phyloP scores from a whole-genome alignment of 2,329 filamentous ascomycete genomes.

The Trichoderma citrinoviride region DNA sequence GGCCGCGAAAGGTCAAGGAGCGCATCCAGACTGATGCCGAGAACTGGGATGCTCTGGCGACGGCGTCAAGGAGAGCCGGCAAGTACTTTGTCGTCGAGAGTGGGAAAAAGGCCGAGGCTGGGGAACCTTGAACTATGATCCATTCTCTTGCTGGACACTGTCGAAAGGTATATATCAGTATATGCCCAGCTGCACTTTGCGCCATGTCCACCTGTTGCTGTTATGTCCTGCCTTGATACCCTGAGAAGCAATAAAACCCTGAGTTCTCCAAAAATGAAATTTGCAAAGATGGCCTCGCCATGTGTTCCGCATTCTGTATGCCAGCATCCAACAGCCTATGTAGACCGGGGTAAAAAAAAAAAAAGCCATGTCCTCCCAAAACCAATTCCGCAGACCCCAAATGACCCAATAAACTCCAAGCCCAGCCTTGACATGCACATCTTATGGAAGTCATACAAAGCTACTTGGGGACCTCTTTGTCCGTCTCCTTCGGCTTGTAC shows the following conservation, averaged over 20 bases:
- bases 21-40: constrained; percentile 48
- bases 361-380: not conserved
- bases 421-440: too few species aligned
- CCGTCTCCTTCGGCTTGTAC: constrained; percentile 35
- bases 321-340: not conserved
- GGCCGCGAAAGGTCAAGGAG: constrained; percentile 41
- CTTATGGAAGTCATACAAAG: not conserved
- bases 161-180: not conserved
- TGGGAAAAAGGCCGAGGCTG: constrained; percentile 40
- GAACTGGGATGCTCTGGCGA: constrained; percentile 68
- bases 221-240: constrained; percentile 10
- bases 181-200: not conserved
- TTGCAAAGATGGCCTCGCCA: not conserved
- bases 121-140: constrained; percentile 5
- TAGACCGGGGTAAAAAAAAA: not conserved
- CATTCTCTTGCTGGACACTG: not conserved
- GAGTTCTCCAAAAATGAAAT: not conserved
- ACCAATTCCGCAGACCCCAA: not conserved
- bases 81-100: constrained; percentile 76
- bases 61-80: constrained; percentile 64
- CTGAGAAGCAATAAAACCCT: constrained; percentile 1
- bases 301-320: not conserved
- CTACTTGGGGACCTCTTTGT: not conserved
- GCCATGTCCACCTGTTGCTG: not conserved
- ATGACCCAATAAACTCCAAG: not conserved